Evolutionary conservation across 768 basidiomycete genomes (phyloP).

Genomic region (Dioszegia hungarica): DNA sequence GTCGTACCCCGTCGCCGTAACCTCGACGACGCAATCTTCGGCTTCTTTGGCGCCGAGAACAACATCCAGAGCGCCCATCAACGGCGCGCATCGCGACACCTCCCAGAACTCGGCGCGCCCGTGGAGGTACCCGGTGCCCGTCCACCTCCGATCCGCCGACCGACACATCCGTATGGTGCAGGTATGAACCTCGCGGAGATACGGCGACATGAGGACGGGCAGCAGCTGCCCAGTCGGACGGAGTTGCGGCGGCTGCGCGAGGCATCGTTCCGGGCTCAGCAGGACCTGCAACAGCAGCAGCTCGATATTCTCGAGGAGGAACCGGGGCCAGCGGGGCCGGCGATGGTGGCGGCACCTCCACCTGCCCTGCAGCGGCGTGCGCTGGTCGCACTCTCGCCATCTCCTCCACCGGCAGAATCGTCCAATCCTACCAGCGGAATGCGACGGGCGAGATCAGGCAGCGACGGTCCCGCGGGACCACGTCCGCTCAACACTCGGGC

Average conservation of each 20-base stretch:
- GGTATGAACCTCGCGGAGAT: conserved; percentile 15
- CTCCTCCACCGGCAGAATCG: background rate
- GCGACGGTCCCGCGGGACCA: background rate
- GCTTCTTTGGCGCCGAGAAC: conserved; percentile 21
- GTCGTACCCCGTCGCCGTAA: conserved; percentile 11
- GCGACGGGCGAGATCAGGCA: background rate
- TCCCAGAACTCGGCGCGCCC: conserved; percentile 27
- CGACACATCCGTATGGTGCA: background rate
- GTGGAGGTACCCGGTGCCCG: conserved; percentile 1
- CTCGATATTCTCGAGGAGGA: conserved; percentile 4
- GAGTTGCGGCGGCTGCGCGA: conserved; percentile 25
- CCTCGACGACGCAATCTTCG: conserved; percentile 20
- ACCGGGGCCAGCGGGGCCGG: too few species aligned
- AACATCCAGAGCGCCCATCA: conserved; percentile 11
- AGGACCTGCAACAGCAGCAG: background rate
- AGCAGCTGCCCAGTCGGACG: conserved; percentile 8
- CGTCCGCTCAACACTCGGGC: background rate
- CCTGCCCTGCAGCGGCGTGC: background rate
- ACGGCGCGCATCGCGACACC: conserved; percentile 29
- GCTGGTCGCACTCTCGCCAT: background rate
- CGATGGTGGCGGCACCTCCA: background rate
- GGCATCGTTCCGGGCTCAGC: background rate
- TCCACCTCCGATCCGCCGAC: background rate
- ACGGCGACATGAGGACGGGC: conserved; percentile 20
- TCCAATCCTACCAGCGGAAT: background rate